Percentiles rank a stretch among this genome's conserved stretches.
Conservation (phyloP, 495 filamentous ascomycete genomes). For the Lentithecium fluviatile region DNA sequence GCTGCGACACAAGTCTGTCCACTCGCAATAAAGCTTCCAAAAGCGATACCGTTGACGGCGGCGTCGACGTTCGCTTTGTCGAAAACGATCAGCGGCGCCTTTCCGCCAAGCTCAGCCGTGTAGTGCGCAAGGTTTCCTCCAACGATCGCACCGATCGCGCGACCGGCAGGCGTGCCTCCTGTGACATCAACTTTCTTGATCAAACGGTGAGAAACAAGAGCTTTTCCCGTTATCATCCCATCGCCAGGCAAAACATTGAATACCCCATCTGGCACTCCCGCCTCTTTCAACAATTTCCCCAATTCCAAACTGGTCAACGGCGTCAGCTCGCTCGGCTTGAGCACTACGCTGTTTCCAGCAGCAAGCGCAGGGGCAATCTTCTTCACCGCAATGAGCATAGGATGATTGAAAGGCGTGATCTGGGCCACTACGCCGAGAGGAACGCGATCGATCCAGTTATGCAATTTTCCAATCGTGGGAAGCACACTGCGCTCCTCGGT, state of each 20-base stretch:
- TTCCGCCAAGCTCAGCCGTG: constrained; percentile 71
- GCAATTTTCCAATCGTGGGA: constrained; percentile 59
- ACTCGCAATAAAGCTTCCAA: constrained; percentile 62
- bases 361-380: constrained; percentile 53
- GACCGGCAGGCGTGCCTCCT: constrained; percentile 62
- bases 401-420: constrained; percentile 67
- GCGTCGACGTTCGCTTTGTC: constrained; percentile 68
- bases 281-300: constrained; percentile 55
- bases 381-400: constrained; percentile 60
- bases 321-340: constrained; percentile 65
- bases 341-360: constrained; percentile 60
- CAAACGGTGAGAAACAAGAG: constrained; percentile 60
- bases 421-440: constrained; percentile 63
- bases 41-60: constrained; percentile 58
- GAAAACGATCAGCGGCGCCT: constrained; percentile 72
- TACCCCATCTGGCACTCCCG: constrained; percentile 59
- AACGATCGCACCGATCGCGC: constrained; percentile 58
- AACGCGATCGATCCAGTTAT: constrained; percentile 59
- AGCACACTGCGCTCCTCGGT: constrained; percentile 61
- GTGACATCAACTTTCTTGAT: constrained; percentile 76
- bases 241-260: constrained; percentile 62
- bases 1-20: constrained; percentile 74
- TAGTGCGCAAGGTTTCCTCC: constrained; percentile 65
- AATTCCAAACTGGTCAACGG: constrained; percentile 57
- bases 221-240: constrained; percentile 64